Base-by-base conservation (phyloP, 441 rosid genomes). In the Euphorbia corollata region DNA sequence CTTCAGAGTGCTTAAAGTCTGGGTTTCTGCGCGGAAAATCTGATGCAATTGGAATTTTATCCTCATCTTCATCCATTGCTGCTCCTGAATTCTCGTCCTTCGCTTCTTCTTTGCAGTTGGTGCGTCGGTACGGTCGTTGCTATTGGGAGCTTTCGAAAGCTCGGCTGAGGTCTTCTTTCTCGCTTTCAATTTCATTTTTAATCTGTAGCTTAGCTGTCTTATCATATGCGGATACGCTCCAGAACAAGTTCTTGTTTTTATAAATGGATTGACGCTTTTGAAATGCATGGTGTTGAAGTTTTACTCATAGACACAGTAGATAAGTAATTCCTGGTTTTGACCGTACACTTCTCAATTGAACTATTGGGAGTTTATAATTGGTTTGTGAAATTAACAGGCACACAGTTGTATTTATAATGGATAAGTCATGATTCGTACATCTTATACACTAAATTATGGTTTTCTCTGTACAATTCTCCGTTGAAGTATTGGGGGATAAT, bases 121-220 rank as follows among this genome's bases (percentile, higher is more conserved):
- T 79, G 60, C 76, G 83, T 27, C 91, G 84, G 73, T 94, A 85
- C 43, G 77, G 82, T 68, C 85, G 86, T n/a, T 94, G 96, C 76
- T 94, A 89, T 50, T 87, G 87, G 92, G 93, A 91, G 80, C 92
- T 94, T 68, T 89, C 99, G 30, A 94, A 94, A 84, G 99, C 97
- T 78, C 86, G 91, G 67, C 97, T 91, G 71, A 91, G 97, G 99
- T 36, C 7, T 36, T 8, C 41, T 36, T 36, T 94, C 39, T 39
- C 20, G 48, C 18, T 70, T 55, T 61, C 16, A 0, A 6, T 57
- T 71, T 4, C 45, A 15, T 24, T 24, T 27, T 32, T 6, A 16
- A 20, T 64, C 5, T 24, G 1, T 69, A 38, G 12, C 24, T 27
- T 27, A 27, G 32, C 6, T n/a, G 7, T 61, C 12, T 3, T 61